phyloP scores from a whole-genome alignment of 2,329 filamentous ascomycete genomes.

The Beauveria asiatica region DNA sequence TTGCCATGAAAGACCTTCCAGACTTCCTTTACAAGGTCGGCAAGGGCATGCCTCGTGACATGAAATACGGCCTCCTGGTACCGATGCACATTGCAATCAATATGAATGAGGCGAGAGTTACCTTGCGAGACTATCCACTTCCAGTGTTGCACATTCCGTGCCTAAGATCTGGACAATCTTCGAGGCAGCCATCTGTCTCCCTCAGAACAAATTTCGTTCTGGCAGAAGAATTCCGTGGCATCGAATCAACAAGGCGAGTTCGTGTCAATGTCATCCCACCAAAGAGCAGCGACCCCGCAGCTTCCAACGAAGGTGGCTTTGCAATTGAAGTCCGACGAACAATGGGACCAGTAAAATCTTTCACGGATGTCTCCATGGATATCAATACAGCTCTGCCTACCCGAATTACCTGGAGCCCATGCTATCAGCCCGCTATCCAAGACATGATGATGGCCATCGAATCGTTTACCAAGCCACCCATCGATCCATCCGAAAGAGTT shows the following conservation, averaged over 20 bases:
- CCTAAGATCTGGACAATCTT: conserved; percentile 70
- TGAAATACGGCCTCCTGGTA: conserved; percentile 80
- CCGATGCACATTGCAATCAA: conserved; percentile 85
- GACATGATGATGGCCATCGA: conserved; percentile 99
- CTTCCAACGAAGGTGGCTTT: conserved; percentile 56
- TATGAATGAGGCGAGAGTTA: conserved; percentile 83
- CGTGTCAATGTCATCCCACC: conserved; percentile 78
- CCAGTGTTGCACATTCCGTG: conserved; percentile 85
- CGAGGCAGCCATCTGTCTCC: conserved; percentile 70
- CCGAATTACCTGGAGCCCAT: conserved; percentile 92
- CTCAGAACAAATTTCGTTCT: conserved; percentile 89
- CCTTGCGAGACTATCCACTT: conserved; percentile 84
- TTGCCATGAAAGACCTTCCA: conserved; percentile 72
- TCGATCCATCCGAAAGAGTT: conserved; percentile 86
- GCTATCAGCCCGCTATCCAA: conserved; percentile 94
- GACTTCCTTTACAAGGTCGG: conserved; percentile 81
- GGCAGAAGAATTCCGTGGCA: conserved; percentile 81
- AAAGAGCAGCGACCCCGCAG: conserved; percentile 43
- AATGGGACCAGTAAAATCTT: conserved; percentile 91
- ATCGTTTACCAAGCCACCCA: conserved; percentile 89
- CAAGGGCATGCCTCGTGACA: conserved; percentile 93
- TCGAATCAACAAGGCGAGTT: conserved; percentile 71
- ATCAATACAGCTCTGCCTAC: conserved; percentile 92
- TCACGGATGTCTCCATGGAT: conserved; percentile 83
- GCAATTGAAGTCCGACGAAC: conserved; percentile 82